A percentile compares a stretch with the other conserved stretches of the same genome.
Evolutionary conservation across 1,139 yeast species (phyloP).

Genomic region (Kodamaea arcana): DNA sequence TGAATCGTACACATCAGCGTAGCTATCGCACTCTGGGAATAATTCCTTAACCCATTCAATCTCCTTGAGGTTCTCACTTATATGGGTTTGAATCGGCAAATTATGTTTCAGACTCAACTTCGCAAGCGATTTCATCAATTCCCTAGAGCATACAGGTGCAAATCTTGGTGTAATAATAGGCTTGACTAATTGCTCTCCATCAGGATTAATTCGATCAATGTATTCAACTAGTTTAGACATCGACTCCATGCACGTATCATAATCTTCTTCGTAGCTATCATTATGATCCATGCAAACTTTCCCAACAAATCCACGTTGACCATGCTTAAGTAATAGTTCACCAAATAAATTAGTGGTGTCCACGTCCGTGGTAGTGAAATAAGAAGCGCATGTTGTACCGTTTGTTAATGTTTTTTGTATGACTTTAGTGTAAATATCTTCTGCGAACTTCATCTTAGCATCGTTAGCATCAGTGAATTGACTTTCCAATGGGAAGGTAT

Average conservation of each 20-base stretch:
- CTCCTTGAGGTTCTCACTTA: constrained; percentile 75
- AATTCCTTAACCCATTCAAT: constrained; percentile 67
- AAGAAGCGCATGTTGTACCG: constrained; percentile 92
- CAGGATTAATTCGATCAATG: constrained; percentile 50
- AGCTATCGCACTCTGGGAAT: constrained; percentile 67
- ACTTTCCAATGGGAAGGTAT: constrained; percentile 86
- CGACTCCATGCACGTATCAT: constrained; percentile 55
- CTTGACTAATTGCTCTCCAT: constrained; percentile 42
- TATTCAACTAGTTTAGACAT: constrained; percentile 57
- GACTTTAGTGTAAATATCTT: constrained; percentile 57
- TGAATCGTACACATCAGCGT: constrained; percentile 74
- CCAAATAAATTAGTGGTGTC: constrained; percentile 75
- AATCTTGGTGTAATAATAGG: constrained; percentile 91
- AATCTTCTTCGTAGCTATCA: constrained; percentile 57
- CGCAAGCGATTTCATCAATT: constrained; percentile 63
- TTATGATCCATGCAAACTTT: constrained; percentile 83
- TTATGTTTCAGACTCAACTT: constrained; percentile 43
- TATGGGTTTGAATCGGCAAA: constrained; percentile 84
- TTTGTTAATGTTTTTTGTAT: constrained; percentile 61
- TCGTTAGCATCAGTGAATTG: constrained; percentile 23
- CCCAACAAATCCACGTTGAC: constrained; percentile 90
- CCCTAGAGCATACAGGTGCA: constrained; percentile 81
- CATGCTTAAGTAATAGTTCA: constrained; percentile 56
- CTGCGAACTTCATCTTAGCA: constrained; percentile 53
- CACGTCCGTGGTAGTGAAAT: constrained; percentile 83